A percentile compares a stretch with the other conserved stretches of the same genome.
phyloP scores from a whole-genome alignment of 192 early-diverging fungal genomes.

The Chytriomyces sp. region DNA sequence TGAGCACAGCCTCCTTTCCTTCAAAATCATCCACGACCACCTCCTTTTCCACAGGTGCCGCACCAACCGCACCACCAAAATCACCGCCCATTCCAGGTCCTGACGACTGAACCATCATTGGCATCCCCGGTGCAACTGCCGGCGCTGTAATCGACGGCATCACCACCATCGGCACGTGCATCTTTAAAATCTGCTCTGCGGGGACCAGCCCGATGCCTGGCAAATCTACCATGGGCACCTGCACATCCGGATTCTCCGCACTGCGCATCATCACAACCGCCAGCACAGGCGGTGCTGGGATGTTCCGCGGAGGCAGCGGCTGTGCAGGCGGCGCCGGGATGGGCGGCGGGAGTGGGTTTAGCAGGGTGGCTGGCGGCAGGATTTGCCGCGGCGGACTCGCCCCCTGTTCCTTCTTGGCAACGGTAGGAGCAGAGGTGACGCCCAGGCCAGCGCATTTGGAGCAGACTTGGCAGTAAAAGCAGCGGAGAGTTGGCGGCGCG shows the following conservation, averaged over 20 bases:
- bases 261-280: slow-evolving; percentile 19
- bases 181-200: slow-evolving; percentile 27
- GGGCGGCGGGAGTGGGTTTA: no score
- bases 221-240: slow-evolving; percentile 25
- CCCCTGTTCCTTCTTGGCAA: neutral
- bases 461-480: slow-evolving; percentile 53
- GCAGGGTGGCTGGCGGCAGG: neutral
- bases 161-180: slow-evolving; percentile 31
- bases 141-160: neutral
- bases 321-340: neutral
- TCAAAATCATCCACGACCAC: neutral
- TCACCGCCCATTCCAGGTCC: neutral
- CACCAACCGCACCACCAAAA: neutral
- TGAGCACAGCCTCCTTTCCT: slow-evolving; percentile 3
- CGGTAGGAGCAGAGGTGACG: no score
- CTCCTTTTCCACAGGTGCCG: neutral
- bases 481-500: slow-evolving; percentile 42
- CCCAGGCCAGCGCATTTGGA: slow-evolving; percentile 38
- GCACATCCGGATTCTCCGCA: slow-evolving; percentile 5
- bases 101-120: no score
- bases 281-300: slow-evolving; percentile 21
- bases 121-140: no score
- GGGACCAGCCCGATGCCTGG: slow-evolving; percentile 30
- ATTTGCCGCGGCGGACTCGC: neutral
- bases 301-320: slow-evolving; percentile 2